Conservation (phyloP, 2,329 filamentous ascomycete species). For the Laburnicola sp. region DNA sequence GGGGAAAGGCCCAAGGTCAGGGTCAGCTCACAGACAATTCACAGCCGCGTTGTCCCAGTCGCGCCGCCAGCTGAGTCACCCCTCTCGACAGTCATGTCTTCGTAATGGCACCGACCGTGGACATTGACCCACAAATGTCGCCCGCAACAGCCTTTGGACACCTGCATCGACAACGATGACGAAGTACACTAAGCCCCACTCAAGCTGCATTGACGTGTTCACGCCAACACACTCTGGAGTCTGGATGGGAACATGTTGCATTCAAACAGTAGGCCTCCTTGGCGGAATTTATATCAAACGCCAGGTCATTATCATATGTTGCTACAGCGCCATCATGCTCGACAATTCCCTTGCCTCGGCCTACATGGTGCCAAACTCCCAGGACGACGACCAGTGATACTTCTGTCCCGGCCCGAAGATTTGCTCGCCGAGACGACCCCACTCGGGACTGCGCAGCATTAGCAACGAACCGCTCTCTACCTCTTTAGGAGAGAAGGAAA, state of each 20-base stretch:
- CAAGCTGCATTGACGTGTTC: not conserved
- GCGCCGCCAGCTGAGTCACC: not conserved
- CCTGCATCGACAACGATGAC: conserved; percentile 6
- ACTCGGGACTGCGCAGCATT: conserved; percentile 36
- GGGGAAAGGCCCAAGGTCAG: conserved; percentile 8
- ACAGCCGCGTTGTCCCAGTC: conserved; percentile 1
- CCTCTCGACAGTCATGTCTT: not conserved
- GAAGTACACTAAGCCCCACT: conserved; percentile 4
- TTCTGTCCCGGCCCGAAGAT: conserved; percentile 36
- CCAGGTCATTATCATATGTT: not conserved
- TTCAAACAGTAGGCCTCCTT: too few relatives aligned
- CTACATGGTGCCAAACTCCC: conserved; percentile 37
- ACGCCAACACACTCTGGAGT: too few relatives aligned
- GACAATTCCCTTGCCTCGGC: not conserved
- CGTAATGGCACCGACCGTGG: conserved; percentile 3
- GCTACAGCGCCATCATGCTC: conserved; percentile 3
- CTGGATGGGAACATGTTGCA: too few relatives aligned
- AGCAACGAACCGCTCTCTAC: conserved; percentile 15
- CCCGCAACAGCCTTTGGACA: not conserved
- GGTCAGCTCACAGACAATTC: conserved; percentile 20
- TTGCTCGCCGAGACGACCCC: conserved; percentile 37
- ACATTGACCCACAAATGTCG: not conserved
- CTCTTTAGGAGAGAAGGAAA: not conserved
- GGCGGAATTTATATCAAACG: not conserved
- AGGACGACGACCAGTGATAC: conserved; percentile 40